phyloP scores from a whole-genome alignment of 2,329 filamentous ascomycete genomes.

The Scleromitrula shiraiana region DNA sequence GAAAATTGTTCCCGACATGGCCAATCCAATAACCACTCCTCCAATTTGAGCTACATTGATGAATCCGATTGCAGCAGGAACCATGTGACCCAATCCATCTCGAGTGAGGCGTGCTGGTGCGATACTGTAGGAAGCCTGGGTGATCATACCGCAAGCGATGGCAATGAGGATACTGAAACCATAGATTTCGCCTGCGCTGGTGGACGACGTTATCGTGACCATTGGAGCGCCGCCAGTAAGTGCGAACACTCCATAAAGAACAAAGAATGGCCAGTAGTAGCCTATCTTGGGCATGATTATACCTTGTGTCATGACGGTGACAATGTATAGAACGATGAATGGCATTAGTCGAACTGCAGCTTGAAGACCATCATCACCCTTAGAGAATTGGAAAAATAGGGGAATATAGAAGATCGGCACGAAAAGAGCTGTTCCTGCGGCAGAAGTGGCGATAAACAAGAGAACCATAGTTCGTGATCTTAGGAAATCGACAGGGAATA shows the following conservation, averaged over 20 bases:
- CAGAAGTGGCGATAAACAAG: slow-evolving; percentile 24
- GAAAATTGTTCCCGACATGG: slow-evolving; percentile 31
- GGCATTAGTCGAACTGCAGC: slow-evolving; percentile 34
- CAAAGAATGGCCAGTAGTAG: slow-evolving; percentile 17
- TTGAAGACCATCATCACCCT: slow-evolving; percentile 27
- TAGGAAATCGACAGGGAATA: slow-evolving; percentile 24
- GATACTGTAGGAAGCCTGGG: slow-evolving; percentile 11
- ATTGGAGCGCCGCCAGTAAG: slow-evolving; percentile 23
- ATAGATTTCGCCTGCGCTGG: slow-evolving; percentile 26
- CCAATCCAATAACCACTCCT: slow-evolving; percentile 28
- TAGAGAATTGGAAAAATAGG: slow-evolving; percentile 40
- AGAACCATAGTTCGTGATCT: slow-evolving; percentile 27
- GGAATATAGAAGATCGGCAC: slow-evolving; percentile 39
- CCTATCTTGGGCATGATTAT: slow-evolving; percentile 32
- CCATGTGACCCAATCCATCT: slow-evolving; percentile 11
- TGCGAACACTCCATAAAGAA: slow-evolving; percentile 4
- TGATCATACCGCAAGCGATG: slow-evolving; percentile 31
- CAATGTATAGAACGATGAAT: slow-evolving; percentile 32
- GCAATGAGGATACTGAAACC: slow-evolving; percentile 33
- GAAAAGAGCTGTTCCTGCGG: slow-evolving; percentile 31
- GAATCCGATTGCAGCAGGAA: slow-evolving; percentile 29
- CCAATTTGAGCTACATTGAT: slow-evolving; percentile 30
- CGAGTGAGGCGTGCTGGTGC: slow-evolving; percentile 26
- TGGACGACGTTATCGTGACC: slow-evolving; percentile 22
- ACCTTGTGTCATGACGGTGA: slow-evolving; percentile 33